Conservation (phyloP, 1,139 yeast genomes). For the Diutina ranongensis region DNA sequence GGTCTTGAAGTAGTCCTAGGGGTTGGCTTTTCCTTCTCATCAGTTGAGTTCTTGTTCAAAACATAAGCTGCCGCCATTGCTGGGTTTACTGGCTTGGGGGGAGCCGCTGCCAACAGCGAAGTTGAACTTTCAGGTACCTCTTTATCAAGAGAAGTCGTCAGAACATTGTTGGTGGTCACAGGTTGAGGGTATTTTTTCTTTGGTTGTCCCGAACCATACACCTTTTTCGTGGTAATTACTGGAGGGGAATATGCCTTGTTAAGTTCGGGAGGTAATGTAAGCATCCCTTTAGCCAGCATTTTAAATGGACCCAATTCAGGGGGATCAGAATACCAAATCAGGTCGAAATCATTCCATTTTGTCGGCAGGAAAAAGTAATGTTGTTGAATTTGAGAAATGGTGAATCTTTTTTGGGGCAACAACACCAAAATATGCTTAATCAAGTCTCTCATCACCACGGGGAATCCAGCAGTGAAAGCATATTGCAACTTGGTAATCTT, state of each 20-base stretch:
- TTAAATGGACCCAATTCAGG: constrained; percentile 66
- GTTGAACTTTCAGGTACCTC: not conserved
- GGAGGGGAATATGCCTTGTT: constrained; percentile 5
- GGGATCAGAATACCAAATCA: constrained; percentile 59
- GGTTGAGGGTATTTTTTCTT: not conserved
- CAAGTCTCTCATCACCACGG: constrained; percentile 29
- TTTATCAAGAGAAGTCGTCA: not conserved
- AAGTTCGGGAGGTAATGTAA: constrained; percentile 7
- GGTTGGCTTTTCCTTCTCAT: constrained; percentile 10
- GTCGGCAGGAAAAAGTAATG: constrained; percentile 65
- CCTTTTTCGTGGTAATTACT: constrained; percentile 5
- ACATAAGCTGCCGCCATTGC: constrained; percentile 38
- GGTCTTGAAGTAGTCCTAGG: constrained; percentile 10
- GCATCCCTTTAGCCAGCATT: constrained; percentile 15
- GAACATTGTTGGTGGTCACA: not conserved
- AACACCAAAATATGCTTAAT: constrained; percentile 33
- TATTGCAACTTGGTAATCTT: constrained; percentile 54
- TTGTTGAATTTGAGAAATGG: constrained; percentile 24
- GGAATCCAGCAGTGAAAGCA: constrained; percentile 53
- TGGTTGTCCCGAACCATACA: not conserved
- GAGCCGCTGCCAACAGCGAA: not conserved
- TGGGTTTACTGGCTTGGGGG: constrained; percentile 16
- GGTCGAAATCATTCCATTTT: constrained; percentile 51
- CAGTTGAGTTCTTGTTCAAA: constrained; percentile 16
- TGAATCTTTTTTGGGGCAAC: constrained; percentile 32